These are phyloP conservation scores for Scytalidium sp. DNA, from an alignment of 2,329 filamentous ascomycete species.

Conservation along the genomic window DNA sequence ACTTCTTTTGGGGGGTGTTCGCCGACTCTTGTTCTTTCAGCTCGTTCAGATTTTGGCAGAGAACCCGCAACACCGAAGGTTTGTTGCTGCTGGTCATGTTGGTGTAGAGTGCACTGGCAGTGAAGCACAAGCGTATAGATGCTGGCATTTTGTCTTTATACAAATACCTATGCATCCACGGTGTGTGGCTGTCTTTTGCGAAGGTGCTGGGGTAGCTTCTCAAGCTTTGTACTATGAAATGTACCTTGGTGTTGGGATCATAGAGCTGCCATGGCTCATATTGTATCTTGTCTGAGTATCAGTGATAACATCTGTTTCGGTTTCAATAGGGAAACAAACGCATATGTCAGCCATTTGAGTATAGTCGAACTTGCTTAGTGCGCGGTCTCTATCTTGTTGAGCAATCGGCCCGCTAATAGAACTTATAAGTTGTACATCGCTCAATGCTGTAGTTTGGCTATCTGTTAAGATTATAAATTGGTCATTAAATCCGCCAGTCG, in stretches of 20 bases:
- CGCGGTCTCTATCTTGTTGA: constrained; percentile 6
- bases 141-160: constrained; percentile 23
- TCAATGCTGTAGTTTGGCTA: constrained; percentile 5
- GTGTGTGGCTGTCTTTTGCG: constrained; percentile 23
- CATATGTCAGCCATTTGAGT: constrained; percentile 21
- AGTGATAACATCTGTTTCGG: constrained; percentile 5
- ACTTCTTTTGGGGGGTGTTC: constrained; percentile 21
- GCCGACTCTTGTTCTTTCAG: constrained; percentile 13
- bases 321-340: constrained; percentile 6
- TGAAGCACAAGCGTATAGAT: constrained; percentile 30
- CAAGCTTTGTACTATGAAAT: constrained; percentile 23
- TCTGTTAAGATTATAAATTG: constrained; percentile 3
- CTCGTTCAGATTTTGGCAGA: constrained; percentile 21
- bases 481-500: constrained; percentile 5
- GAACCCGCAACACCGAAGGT: constrained; percentile 24
- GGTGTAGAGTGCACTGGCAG: constrained; percentile 25
- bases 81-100: constrained; percentile 26
- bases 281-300: constrained; percentile 15
- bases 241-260: constrained; percentile 22
- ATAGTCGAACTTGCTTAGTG: constrained; percentile 12
- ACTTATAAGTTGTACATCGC: constrained; percentile 7
- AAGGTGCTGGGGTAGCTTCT: constrained; percentile 24
- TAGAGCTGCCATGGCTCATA: constrained; percentile 26
- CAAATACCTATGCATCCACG: constrained; percentile 28
- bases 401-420: neutral